These are phyloP conservation scores for Monilinia aucupariae DNA, from an alignment of 2,329 filamentous ascomycete genomes.

Conservation along the genomic window DNA sequence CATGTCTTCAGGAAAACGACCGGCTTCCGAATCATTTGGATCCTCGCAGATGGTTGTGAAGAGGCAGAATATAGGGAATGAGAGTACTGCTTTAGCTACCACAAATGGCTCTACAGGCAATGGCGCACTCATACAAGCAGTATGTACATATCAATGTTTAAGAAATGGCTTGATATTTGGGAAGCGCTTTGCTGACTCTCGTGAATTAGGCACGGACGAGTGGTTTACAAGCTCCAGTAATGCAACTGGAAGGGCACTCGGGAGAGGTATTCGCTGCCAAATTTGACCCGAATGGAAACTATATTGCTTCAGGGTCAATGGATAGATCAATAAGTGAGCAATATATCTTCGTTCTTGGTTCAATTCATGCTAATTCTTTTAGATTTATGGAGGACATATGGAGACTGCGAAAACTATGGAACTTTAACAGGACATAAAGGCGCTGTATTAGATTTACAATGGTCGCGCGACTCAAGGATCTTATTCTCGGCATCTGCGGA, in stretches of 20 bases:
- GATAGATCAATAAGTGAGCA: constrained; percentile 80
- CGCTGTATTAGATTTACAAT: constrained; percentile 86
- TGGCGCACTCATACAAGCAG: constrained; percentile 61
- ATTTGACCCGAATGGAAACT: constrained; percentile 81
- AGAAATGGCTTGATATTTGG: constrained; percentile 12
- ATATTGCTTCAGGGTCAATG: constrained; percentile 93
- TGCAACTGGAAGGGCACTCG: constrained; percentile 79
- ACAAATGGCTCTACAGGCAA: constrained; percentile 51
- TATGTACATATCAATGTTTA: constrained; percentile 40
- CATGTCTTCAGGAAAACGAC: constrained; percentile 90
- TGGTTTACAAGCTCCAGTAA: constrained; percentile 79
- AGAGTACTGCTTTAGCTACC: constrained; percentile 50
- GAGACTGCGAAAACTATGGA: constrained; percentile 92
- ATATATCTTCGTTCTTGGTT: constrained; percentile 19
- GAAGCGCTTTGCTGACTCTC: constrained; percentile 26
- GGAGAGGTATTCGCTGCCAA: constrained; percentile 87
- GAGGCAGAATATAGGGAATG: constrained; percentile 63
- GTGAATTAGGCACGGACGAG: constrained; percentile 68
- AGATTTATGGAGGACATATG: constrained; percentile 94
- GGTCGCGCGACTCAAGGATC: constrained; percentile 89
- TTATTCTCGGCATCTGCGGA: constrained; percentile 92
- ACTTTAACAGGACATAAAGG: constrained; percentile 83
- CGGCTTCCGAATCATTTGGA: constrained; percentile 77
- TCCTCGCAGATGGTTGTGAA: constrained; percentile 81
- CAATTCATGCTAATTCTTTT: constrained; percentile 20